These are phyloP conservation scores for Metschnikowia cubensis DNA, from an alignment of 805 yeast species.

Conservation along the genomic window DNA sequence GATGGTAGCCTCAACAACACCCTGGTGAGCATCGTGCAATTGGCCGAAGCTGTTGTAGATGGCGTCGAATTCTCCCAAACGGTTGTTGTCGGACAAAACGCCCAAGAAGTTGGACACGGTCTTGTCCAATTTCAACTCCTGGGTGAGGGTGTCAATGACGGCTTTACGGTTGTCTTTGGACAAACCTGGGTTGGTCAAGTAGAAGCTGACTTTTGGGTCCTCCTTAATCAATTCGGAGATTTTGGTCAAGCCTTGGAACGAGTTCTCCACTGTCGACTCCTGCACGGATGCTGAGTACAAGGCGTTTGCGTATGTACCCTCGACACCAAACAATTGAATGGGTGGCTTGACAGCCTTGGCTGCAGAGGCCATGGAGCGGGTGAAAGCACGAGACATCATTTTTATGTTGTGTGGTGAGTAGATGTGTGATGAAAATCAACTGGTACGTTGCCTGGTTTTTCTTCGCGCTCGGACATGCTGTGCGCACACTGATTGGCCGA, in stretches of 20 bases:
- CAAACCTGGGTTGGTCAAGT: slow-evolving; percentile 80
- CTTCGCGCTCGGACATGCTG: slow-evolving; percentile 10
- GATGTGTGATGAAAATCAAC: slow-evolving; percentile 1
- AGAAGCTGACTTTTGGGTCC: slow-evolving; percentile 60
- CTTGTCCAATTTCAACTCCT: slow-evolving; percentile 52
- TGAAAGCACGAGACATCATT: slow-evolving; percentile 62
- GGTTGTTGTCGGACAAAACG: slow-evolving; percentile 91
- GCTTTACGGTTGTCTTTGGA: slow-evolving; percentile 67
- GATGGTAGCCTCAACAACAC: slow-evolving; percentile 88
- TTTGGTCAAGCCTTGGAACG: slow-evolving; percentile 59
- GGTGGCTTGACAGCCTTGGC: slow-evolving; percentile 72
- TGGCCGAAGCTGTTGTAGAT: slow-evolving; percentile 69
- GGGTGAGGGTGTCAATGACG: slow-evolving; percentile 59
- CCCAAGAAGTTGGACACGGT: slow-evolving; percentile 73
- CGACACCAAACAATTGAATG: slow-evolving; percentile 89
- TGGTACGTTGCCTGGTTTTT: slow-evolving; percentile 6
- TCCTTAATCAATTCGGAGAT: slow-evolving; percentile 51
- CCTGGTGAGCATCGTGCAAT: slow-evolving; percentile 84
- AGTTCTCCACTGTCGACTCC: slow-evolving; percentile 68
- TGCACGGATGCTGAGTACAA: slow-evolving; percentile 87
- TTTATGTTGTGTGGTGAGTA: slow-evolving; percentile 2
- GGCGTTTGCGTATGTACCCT: slow-evolving; percentile 96
- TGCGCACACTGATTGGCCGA: slow-evolving; percentile 11
- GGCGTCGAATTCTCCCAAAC: slow-evolving; percentile 65
- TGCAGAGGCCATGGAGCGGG: slow-evolving; percentile 73